Percentiles rank a stretch among this genome's conserved stretches.
phyloP scores from a whole-genome alignment of 495 filamentous ascomycete species.

The Penicillium robsamsonii region DNA sequence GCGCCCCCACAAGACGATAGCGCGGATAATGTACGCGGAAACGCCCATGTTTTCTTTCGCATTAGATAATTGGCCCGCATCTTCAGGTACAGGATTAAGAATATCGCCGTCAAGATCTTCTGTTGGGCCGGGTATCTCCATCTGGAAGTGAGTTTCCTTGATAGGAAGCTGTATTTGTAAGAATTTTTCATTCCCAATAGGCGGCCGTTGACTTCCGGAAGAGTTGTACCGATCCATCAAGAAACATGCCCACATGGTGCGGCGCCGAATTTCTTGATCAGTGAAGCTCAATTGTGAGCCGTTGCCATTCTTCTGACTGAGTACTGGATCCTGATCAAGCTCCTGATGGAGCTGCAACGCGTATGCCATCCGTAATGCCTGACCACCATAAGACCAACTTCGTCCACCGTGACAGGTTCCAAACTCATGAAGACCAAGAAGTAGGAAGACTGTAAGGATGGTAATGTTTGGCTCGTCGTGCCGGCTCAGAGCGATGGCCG shows the following conservation, averaged over 20 bases:
- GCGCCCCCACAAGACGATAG: slow-evolving; percentile 83
- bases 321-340: slow-evolving; percentile 77
- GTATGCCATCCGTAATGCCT: slow-evolving; percentile 95
- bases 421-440: slow-evolving; percentile 91
- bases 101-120: slow-evolving; percentile 78
- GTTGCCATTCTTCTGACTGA: slow-evolving; percentile 55
- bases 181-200: slow-evolving; percentile 85
- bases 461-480: slow-evolving; percentile 97
- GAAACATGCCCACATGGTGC: slow-evolving; percentile 98
- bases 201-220: slow-evolving; percentile 88
- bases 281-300: slow-evolving; percentile 76
- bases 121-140: slow-evolving; percentile 86
- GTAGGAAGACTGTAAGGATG: slow-evolving; percentile 81
- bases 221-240: slow-evolving; percentile 97
- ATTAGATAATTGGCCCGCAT: slow-evolving; percentile 62
- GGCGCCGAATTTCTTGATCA: slow-evolving; percentile 85
- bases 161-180: slow-evolving; percentile 89
- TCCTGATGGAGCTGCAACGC: slow-evolving; percentile 92
- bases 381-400: slow-evolving; percentile 92
- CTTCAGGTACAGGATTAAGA: slow-evolving; percentile 60
- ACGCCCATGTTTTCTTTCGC: slow-evolving; percentile 89
- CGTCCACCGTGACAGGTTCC: slow-evolving; percentile 94
- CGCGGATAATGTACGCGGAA: slow-evolving; percentile 84
- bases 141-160: slow-evolving; percentile 83
- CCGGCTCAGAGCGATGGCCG: slow-evolving; percentile 76